These are phyloP conservation scores for Shiraia sp. DNA, from an alignment of 2,329 filamentous ascomycete genomes.

Conservation along the genomic window DNA sequence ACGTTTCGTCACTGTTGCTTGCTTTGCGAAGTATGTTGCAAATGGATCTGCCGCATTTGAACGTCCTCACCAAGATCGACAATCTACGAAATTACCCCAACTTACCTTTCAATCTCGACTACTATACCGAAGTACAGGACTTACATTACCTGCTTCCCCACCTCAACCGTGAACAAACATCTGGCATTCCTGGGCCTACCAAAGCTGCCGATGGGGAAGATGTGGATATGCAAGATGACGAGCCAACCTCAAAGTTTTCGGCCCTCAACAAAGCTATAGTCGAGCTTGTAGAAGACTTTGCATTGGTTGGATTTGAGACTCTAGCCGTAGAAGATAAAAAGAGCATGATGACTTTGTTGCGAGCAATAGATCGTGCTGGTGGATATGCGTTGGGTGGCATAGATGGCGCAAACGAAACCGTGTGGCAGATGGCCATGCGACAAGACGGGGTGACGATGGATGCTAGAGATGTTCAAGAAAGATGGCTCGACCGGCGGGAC, in stretches of 20 bases:
- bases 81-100: constrained; percentile 84
- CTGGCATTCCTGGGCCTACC: constrained; percentile 40
- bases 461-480: constrained; percentile 87
- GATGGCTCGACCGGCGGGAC: constrained; percentile 90
- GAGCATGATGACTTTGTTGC: constrained; percentile 90
- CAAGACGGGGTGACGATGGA: constrained; percentile 72
- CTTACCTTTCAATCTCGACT: constrained; percentile 93
- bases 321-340: constrained; percentile 95
- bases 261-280: constrained; percentile 85
- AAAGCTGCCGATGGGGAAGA: constrained; percentile 24
- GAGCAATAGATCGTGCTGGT: constrained; percentile 86
- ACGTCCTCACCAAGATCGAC: constrained; percentile 97
- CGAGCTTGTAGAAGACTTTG: constrained; percentile 84
- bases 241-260: constrained; percentile 67
- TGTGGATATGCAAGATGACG: constrained; percentile 52
- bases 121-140: constrained; percentile 96
- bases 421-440: constrained; percentile 97
- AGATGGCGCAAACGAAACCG: constrained; percentile 89
- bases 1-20: constrained; percentile 90
- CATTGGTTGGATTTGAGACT: constrained; percentile 88
- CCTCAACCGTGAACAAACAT: constrained; percentile 71
- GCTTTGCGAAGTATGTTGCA: constrained; percentile 96
- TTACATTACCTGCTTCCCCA: constrained; percentile 80
- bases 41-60: constrained; percentile 94
- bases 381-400: constrained; percentile 91